Evolutionary conservation across 2,329 filamentous ascomycete genomes (phyloP), one percentile per base, ranked within the genome.

Genomic region (Simplicillium aogashimaense): DNA sequence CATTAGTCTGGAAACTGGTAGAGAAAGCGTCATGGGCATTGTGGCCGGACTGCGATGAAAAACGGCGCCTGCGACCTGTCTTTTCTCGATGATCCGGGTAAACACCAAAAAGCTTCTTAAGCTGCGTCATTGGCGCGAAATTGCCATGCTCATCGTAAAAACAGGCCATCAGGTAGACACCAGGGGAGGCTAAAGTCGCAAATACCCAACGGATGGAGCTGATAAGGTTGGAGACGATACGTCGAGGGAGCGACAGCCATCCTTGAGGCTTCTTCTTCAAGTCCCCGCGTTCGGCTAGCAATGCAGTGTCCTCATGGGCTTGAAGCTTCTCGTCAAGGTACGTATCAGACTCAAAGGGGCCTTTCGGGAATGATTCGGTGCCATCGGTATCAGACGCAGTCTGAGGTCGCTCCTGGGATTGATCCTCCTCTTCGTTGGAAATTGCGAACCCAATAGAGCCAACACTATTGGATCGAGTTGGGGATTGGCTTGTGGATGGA

Each of bases 101-200:
- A 29, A 63, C 50, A 37, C 72, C 70, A 45, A 77, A 73, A 18
- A 90, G 66, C 53, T 74, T 81, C 54, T 75, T 74, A 34, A 92
- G 63, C 43, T 86, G 88, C 37, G 79, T 65, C 43, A 92, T 63
- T n/a, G 86, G 77, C 39, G 86, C 83, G 58, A 94, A 94, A 38
- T 70, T 70, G 38, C 87, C 87, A 43, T 84, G 67, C 35, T 87
- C 80, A 54, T 94, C 81, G 64, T 85, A 90, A 52, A 97, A 83
- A 56, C 76, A 88, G 48, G 85, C 82, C 44, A 89, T 77, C 41
- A 95, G 63, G 61, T 90, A 95, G 37, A 88, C 75, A 14, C 82
- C 85, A 1, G 90, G 90, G 16, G 83, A 80, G 18, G 83, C 76
- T 44, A 97, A 65, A 12, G 86, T 85, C 37, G 83, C 82, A 41